Evolutionary conservation across 1,284 basidiomycete species (phyloP), one percentile per base, ranked within the genome.

Genomic region (Phylloporus sp.): DNA sequence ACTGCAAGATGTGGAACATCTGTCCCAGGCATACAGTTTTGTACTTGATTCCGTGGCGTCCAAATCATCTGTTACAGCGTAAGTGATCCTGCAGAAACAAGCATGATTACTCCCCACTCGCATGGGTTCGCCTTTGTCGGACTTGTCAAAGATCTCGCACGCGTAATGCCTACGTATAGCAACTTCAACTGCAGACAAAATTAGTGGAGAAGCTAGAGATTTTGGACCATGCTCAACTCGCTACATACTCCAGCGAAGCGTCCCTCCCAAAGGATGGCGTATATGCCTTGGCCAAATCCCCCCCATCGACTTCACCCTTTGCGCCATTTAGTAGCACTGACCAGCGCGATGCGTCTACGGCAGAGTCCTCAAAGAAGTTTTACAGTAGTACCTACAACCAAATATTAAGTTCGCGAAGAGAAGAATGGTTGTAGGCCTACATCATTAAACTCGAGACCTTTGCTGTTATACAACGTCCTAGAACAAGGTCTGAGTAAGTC

Each of bases 391-490:
- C 91, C 89, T 92, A 72, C 15, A 55, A 66, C 45, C 35, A 20
- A 43, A 2, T 1, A 43, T 77, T 15, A 73, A 27, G 43, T 43
- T 4, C 39, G 7, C 19, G 53, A 20, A n/a, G n/a, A 17, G 6
- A 1, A 4, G 20, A 63, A 29, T 27, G 35, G 20, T 6, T n/a
- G 19, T 10, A 62, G 29, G 15, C 84, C 64, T 68, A 90, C 90
- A 66, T 92, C 91, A 70, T 92, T 85, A 73, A 92, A 92, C 73
- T 92, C 91, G 1, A 92, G 80, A 1, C 92, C 91, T 75, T 93
- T 93, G 82, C 87, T 89, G 62, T 93, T 89, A 68, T 91, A 91
- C 1, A 92, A 75, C 0, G 91, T 93, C 81, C 91, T 92, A 64
- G 12, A 53, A 53, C 2, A 35, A 37, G 7, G 55, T n/a, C 39